Base-by-base conservation (phyloP, 768 basidiomycete species). In the Terana coerulea region DNA sequence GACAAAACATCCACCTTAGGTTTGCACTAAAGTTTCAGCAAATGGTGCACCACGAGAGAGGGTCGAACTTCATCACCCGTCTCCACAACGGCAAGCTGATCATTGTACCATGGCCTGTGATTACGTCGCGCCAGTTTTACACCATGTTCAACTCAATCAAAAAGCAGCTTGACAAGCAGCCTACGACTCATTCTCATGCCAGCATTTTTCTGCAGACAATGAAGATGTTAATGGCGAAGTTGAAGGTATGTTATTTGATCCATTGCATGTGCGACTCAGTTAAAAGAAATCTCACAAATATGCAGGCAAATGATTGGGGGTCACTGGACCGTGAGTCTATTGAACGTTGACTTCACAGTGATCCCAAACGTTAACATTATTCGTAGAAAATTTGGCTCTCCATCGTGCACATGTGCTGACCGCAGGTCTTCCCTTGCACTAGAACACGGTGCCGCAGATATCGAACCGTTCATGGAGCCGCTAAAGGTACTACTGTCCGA, bases 41-140 rank as follows among this genome's bases (percentile, higher is more conserved):
- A 64, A 83, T 84, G n/a, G 80, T 85, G 12, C 72, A 79, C 47
- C 71, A 78, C 3, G 81, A 85, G 52, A 79, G 81, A 61, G 78
- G 71, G 26, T 68, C 76, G 0, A 85, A 85, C 53, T 84, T 85
- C 58, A 83, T 85, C 50, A 75, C 80, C 15, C 75, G 72, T 1
- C 70, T 84, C 5, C 84, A 84, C 50, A 69, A 71, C 0, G 82
- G 82, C 1, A 71, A 71, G 47, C 57, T 84, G 6, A 70, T 69
- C 31, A 84, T 85, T 12, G 72, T 84, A 11, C 83, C 83, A 3
- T 85, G 84, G 84, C 82, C 81, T 0, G 80, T 85, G 36, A 83
- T 85, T 26, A 78, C 81, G 56, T 83, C 83, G 0, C 72, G 64
- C 39, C 74, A 80, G 21, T 85, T 85, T 59, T 85, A 85, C 52